A percentile compares a stretch with the other conserved stretches of the same genome.
Conservation (phyloP, 169 alveolate genomes). For the Plasmodium coatneyi region DNA sequence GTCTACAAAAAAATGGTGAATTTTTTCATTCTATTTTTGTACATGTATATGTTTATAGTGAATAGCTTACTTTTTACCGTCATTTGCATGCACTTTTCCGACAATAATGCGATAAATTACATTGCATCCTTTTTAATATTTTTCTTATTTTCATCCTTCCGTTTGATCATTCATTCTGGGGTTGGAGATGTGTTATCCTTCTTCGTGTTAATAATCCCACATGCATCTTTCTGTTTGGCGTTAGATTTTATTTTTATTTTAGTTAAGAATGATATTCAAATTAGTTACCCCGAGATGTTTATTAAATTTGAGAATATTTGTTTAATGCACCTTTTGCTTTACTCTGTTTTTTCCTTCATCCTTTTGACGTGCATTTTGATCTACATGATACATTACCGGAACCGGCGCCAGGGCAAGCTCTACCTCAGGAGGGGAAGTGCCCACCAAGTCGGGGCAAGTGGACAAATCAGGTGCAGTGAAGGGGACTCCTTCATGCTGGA, state of each 20-base stretch:
- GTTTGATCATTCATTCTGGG: constrained; percentile 69
- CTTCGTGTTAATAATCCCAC: constrained; percentile 48
- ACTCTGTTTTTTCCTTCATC: constrained; percentile 25
- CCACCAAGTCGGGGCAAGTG: neutral
- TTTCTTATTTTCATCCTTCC: constrained; percentile 51
- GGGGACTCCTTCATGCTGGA: neutral
- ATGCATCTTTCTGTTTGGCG: constrained; percentile 51
- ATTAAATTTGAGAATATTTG: constrained; percentile 26
- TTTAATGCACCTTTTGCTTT: constrained; percentile 25
- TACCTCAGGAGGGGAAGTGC: neutral
- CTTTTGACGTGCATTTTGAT: constrained; percentile 11
- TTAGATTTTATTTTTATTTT: constrained; percentile 55
- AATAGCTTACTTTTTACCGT: constrained; percentile 58
- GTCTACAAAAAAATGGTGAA: constrained; percentile 4
- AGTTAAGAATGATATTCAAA: constrained; percentile 37
- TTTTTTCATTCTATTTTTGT: constrained; percentile 23
- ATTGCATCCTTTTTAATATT: constrained; percentile 49
- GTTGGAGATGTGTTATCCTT: neutral
- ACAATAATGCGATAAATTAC: constrained; percentile 56
- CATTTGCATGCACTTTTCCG: constrained; percentile 56
- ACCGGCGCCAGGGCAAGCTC: neutral
- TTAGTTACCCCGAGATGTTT: constrained; percentile 13
- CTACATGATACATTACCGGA: constrained; percentile 17
- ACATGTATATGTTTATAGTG: constrained; percentile 23
- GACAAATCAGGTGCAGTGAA: neutral